Evolutionary conservation across 208 protist genomes (phyloP).

Genomic region (Wallacemonas sp.): DNA sequence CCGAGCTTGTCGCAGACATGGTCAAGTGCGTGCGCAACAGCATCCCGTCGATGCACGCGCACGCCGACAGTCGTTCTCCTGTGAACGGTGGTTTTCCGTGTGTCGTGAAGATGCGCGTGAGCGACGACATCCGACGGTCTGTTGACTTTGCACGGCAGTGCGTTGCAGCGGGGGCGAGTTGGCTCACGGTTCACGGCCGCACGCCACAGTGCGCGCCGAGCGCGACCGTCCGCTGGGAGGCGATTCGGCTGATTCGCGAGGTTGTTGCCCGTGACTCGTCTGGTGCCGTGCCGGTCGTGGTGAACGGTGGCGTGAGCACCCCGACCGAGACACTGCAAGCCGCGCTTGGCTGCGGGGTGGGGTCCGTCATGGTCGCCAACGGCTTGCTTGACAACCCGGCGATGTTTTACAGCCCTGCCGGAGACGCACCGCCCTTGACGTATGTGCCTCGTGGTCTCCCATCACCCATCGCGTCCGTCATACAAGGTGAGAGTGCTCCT

Average conservation of each 20-base stretch:
- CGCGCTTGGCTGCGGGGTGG: conserved; percentile 49
- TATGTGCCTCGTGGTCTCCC: conserved; percentile 9
- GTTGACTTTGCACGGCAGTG: conserved; percentile 86
- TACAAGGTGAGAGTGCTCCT: neutral
- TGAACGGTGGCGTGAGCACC: conserved; percentile 80
- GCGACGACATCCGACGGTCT: conserved; percentile 59
- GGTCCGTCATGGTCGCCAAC: conserved; percentile 80
- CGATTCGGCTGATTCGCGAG: conserved; percentile 66
- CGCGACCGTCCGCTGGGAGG: conserved; percentile 57
- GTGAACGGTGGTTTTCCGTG: conserved; percentile 35
- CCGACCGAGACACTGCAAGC: conserved; percentile 50
- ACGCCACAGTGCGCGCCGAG: conserved; percentile 54
- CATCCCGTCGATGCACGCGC: neutral
- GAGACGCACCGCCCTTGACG: neutral
- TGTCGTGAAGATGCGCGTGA: conserved; percentile 88
- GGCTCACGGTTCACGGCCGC: conserved; percentile 89
- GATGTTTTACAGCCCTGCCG: conserved; percentile 38
- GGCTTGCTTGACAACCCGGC: conserved; percentile 87
- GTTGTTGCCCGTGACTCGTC: conserved; percentile 23
- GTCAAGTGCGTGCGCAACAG: conserved; percentile 66
- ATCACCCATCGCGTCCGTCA: neutral
- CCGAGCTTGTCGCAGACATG: conserved; percentile 81
- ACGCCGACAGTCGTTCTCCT: neutral
- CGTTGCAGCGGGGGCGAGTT: conserved; percentile 73
- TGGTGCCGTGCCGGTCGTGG: conserved; percentile 64